Evolutionary conservation across 768 basidiomycete genomes (phyloP).

Genomic region (Serendipita indica): DNA sequence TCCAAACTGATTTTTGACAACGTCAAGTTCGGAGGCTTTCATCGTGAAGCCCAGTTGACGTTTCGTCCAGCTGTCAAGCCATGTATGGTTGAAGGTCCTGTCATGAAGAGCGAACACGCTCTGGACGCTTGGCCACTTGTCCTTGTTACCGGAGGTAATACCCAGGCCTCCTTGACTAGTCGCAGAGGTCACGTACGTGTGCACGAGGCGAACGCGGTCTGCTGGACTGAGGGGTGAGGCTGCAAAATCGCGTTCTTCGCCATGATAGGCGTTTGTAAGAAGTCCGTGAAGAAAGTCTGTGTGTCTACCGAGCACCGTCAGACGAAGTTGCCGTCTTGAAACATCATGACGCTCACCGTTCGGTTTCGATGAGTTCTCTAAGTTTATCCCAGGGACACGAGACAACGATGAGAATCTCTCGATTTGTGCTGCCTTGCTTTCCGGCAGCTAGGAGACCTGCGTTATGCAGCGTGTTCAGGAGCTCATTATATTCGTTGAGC

Average conservation of each 20-base stretch:
- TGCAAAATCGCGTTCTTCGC: slow-evolving; percentile 30
- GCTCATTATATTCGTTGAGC: slow-evolving; percentile 49
- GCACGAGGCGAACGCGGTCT: slow-evolving; percentile 66
- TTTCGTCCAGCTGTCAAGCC: slow-evolving; percentile 64
- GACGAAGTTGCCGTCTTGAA: not conserved
- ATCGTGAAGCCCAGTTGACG: slow-evolving; percentile 40
- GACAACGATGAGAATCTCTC: slow-evolving; percentile 65
- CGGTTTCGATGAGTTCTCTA: slow-evolving; percentile 48
- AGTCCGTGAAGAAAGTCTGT: slow-evolving; percentile 66
- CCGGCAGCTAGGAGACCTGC: slow-evolving; percentile 60
- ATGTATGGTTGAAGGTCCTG: slow-evolving; percentile 58
- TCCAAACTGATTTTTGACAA: slow-evolving; percentile 52
- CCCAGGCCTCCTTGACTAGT: slow-evolving; percentile 71
- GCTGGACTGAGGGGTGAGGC: slow-evolving; percentile 40
- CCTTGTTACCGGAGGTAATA: slow-evolving; percentile 50
- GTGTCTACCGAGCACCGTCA: slow-evolving; percentile 30
- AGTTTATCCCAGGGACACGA: slow-evolving; percentile 49
- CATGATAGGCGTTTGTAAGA: slow-evolving; percentile 34
- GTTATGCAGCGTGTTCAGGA: slow-evolving; percentile 44
- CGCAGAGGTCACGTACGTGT: slow-evolving; percentile 54
- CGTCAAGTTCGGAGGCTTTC: slow-evolving; percentile 38
- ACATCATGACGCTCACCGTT: slow-evolving; percentile 39
- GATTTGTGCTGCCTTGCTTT: slow-evolving; percentile 58
- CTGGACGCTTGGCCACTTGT: slow-evolving; percentile 66
- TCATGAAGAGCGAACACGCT: slow-evolving; percentile 77